Conservation (phyloP, 1,139 yeast genomes). For the Pneumocystis jirovecii region DNA sequence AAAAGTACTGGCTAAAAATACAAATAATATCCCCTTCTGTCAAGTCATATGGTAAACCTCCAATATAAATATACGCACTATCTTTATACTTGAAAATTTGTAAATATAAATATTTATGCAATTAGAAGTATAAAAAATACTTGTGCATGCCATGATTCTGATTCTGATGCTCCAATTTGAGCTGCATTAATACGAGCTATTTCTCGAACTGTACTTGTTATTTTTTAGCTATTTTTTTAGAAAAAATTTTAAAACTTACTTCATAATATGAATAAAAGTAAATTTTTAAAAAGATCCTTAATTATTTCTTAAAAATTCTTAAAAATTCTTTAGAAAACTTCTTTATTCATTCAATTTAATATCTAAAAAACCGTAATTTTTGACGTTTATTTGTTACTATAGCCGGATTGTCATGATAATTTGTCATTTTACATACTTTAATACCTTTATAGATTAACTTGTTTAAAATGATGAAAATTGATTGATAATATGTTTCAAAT, state of each 20-base stretch:
- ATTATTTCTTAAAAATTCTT: background rate
- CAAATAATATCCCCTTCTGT: slow-evolving; percentile 62
- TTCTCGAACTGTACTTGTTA: background rate
- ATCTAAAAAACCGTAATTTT: no score
- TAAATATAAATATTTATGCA: background rate
- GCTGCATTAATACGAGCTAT: slow-evolving; percentile 6
- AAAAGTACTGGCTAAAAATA: slow-evolving; percentile 61
- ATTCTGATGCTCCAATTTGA: slow-evolving; percentile 8
- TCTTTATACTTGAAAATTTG: background rate
- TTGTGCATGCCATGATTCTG: slow-evolving; percentile 11
- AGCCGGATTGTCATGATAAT: no score
- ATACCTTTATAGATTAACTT: no score
- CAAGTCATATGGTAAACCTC: slow-evolving; percentile 51
- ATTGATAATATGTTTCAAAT: no score
- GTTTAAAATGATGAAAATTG: no score
- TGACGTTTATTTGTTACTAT: no score
- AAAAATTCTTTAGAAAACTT: background rate
- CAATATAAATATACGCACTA: slow-evolving; percentile 30
- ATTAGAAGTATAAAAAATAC: background rate
- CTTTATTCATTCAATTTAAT: no score
- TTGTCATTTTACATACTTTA: no score
- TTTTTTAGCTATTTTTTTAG: background rate
- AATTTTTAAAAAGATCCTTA: background rate
- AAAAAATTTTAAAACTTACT: background rate
- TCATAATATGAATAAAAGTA: background rate